phyloP scores from a whole-genome alignment of 768 basidiomycete species.

The Trametes sanguinea region DNA sequence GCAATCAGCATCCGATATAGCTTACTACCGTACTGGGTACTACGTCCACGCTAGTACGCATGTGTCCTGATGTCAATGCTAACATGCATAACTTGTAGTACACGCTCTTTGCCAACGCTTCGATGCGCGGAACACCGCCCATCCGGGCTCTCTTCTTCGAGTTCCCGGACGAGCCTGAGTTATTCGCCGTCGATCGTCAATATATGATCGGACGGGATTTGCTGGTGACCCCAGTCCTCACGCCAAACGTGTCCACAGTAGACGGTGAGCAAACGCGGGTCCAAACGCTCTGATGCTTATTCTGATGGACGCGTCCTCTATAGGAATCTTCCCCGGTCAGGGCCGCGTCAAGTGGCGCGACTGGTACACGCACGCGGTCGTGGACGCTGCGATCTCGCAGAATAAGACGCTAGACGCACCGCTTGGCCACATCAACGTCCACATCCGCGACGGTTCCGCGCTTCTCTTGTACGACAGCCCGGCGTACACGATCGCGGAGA shows the following conservation, averaged over 20 bases:
- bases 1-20: constrained; percentile 74
- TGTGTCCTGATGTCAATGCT: too few species aligned
- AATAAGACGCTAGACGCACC: constrained; percentile 62
- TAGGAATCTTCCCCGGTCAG: constrained; percentile 68
- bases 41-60: too few species aligned
- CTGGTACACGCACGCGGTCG: constrained; percentile 67
- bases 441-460: constrained; percentile 67
- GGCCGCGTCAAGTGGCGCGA: constrained; percentile 66
- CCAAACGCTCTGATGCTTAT: too few species aligned
- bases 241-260: constrained; percentile 67
- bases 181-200: constrained; percentile 64
- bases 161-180: constrained; percentile 69
- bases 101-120: constrained; percentile 71
- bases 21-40: constrained; percentile 81
- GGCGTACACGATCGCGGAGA: constrained; percentile 70
- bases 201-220: constrained; percentile 73
- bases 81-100: too few species aligned
- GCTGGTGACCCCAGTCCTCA: constrained; percentile 75
- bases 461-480: constrained; percentile 64
- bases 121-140: constrained; percentile 64
- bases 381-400: constrained; percentile 44
- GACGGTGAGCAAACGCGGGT: constrained; percentile 44
- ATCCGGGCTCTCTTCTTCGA: constrained; percentile 78
- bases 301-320: not conserved
- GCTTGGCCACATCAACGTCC: constrained; percentile 74